These are phyloP conservation scores for Neurospora sp. DNA, from an alignment of 495 filamentous ascomycete species.

Conservation along the genomic window DNA sequence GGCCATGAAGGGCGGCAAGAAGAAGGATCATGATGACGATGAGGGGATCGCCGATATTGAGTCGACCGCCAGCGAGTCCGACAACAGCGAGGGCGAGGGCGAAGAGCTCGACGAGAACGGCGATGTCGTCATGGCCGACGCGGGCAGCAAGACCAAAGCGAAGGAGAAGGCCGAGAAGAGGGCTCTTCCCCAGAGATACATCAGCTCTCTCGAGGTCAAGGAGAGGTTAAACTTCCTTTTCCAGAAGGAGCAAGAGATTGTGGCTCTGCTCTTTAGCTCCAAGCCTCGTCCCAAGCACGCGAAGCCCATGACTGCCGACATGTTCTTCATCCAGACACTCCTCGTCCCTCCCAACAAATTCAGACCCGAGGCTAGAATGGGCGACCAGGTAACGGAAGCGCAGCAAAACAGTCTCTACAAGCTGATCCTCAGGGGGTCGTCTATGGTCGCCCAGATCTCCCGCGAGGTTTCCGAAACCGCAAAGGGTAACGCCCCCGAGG, in stretches of 20 bases:
- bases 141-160: conserved; percentile 21
- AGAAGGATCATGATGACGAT: conserved; percentile 32
- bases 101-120: conserved; percentile 44
- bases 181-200: conserved; percentile 45
- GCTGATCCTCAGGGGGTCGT: conserved; percentile 60
- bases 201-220: conserved; percentile 67
- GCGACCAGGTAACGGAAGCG: conserved; percentile 70
- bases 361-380: conserved; percentile 76
- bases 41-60: conserved; percentile 65
- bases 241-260: conserved; percentile 71
- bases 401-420: conserved; percentile 80
- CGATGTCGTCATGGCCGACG: conserved; percentile 40
- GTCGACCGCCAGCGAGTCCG: conserved; percentile 36
- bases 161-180: conserved; percentile 11
- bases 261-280: conserved; percentile 73
- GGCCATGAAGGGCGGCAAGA: conserved; percentile 28
- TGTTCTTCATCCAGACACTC: conserved; percentile 84
- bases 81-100: conserved; percentile 36
- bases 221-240: conserved; percentile 70
- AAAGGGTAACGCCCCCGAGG: conserved; percentile 30
- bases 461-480: conserved; percentile 47
- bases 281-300: conserved; percentile 43
- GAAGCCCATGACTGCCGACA: conserved; percentile 55
- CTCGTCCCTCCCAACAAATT: conserved; percentile 87
- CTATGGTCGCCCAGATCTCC: conserved; percentile 63